Base-by-base conservation (phyloP, 2,329 filamentous ascomycete genomes). In the Myriosclerotinia curreyana region DNA sequence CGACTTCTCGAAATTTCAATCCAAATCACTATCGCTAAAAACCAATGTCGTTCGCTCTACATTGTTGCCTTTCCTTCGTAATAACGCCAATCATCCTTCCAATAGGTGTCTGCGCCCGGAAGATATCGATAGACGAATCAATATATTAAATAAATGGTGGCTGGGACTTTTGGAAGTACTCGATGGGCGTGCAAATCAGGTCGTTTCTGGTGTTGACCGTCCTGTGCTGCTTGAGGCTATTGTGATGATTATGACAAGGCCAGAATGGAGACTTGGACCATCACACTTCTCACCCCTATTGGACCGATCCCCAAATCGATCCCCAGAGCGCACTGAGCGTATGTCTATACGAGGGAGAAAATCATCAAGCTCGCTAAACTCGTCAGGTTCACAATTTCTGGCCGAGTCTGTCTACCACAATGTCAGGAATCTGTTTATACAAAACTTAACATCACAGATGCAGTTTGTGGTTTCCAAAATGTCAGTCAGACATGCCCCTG, bases 141-240 rank as follows among this genome's bases (percentile, higher is more conserved):
- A 83, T 62, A 87, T 90, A 59, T 77, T 91, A 63, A 89, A 90
- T 73, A 89, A 88, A 71, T 91, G 88, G 88, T 91, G 88, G 88
- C 86, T 82, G 48, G 86, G 84, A 1, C 76, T 91, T 54, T 75
- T 91, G 49, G 87, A 90, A 67, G 83, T 90, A 74, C 80, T 91
- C 31, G 84, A 87, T 71, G 87, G 87, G 50, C 82, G 82, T 66
- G 85, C 88, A 73, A 87, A 88, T 67, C 86, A 89, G 71, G 85
- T 85, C 11, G 85, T 91, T 28, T 87, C 86, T 42, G 86, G 87
- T 11, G 87, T 87, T 9, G 88, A 91, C 72, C 79, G 87, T 60
- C 87, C 88, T 2, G 83, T 85, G 11, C 85, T 89, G 64, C 77
- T 91, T n/a, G 87, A 91, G 71, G 87, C 83, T 31, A 82, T 89